Percentiles rank a stretch among this genome's conserved stretches.
Conservation (phyloP, 352 stramenopile species). For the Pythium brachiatum region DNA sequence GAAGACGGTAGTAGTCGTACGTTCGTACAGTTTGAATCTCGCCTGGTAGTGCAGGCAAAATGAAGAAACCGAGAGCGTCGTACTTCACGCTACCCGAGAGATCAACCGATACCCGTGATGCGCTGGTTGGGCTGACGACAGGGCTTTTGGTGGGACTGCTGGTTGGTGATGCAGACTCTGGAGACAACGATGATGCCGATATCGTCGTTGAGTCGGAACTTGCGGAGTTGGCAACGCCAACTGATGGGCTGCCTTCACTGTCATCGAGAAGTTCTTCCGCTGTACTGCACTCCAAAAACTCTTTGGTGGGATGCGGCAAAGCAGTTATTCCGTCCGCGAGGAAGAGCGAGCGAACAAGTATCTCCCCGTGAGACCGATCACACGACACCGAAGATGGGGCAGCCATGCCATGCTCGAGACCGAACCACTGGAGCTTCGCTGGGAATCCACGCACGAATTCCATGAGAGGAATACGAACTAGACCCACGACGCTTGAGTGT, state of each 20-base stretch:
- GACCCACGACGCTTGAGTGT: conserved; percentile 32
- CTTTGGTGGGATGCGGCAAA: conserved; percentile 39
- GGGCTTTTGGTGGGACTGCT: conserved; percentile 8
- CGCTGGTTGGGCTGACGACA: not conserved
- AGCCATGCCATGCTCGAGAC: conserved; percentile 23
- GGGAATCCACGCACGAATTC: conserved; percentile 59
- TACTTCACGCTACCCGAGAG: conserved; percentile 17
- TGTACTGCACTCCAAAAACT: conserved; percentile 32
- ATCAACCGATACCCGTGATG: conserved; percentile 15
- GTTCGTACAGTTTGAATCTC: conserved; percentile 14
- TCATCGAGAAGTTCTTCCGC: conserved; percentile 42
- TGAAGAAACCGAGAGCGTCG: conserved; percentile 50
- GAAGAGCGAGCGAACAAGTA: conserved; percentile 57
- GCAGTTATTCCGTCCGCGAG: conserved; percentile 48
- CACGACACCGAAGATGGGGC: conserved; percentile 1
- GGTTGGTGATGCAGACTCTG: not conserved
- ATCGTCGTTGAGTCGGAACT: conserved; percentile 3
- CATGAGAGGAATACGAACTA: conserved; percentile 35
- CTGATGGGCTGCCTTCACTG: not conserved
- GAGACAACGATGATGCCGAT: not conserved
- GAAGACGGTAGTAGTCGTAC: conserved; percentile 50
- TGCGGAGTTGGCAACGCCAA: not conserved
- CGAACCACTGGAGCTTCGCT: conserved; percentile 59
- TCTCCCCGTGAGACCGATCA: conserved; percentile 33
- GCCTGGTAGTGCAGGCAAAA: conserved; percentile 16